Percentiles rank a stretch among this genome's conserved stretches.
Evolutionary conservation across 192 early-diverging fungal genomes (phyloP).

Genomic region (Coemansia sp.): DNA sequence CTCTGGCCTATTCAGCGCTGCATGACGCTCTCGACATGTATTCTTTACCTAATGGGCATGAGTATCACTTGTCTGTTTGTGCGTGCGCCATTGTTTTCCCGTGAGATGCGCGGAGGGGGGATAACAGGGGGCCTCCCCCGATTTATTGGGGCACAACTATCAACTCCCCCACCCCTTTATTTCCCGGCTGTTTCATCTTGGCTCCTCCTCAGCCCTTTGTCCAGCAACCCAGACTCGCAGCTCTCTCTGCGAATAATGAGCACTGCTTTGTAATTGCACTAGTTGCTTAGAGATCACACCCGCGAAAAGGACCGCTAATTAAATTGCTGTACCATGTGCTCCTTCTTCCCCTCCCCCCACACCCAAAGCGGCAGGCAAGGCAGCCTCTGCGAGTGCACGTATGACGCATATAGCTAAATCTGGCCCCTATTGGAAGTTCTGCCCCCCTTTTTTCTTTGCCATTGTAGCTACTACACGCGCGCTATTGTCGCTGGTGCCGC

Average conservation of each 20-base stretch:
- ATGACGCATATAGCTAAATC: constrained; percentile 2
- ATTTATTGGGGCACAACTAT: background rate
- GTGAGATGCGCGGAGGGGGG: background rate
- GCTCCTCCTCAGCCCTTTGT: background rate
- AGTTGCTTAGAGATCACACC: background rate
- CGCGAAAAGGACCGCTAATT: constrained; percentile 3
- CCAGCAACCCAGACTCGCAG: background rate
- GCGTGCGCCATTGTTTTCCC: background rate
- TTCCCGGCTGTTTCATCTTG: background rate
- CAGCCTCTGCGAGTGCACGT: background rate
- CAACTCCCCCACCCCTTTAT: background rate
- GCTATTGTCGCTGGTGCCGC: constrained; percentile 1
- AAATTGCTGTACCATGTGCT: background rate
- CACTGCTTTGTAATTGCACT: background rate
- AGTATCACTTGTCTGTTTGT: background rate
- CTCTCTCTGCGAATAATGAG: background rate
- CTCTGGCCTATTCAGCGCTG: background rate
- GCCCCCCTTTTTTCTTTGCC: background rate
- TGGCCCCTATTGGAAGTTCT: background rate
- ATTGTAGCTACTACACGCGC: constrained; percentile 2
- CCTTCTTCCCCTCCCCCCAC: background rate
- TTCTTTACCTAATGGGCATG: background rate
- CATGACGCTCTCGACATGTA: background rate
- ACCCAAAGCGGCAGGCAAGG: background rate
- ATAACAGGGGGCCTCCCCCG: background rate